These are phyloP conservation scores for Auricularia cornea DNA, from an alignment of 768 basidiomycete species.

Conservation along the genomic window DNA sequence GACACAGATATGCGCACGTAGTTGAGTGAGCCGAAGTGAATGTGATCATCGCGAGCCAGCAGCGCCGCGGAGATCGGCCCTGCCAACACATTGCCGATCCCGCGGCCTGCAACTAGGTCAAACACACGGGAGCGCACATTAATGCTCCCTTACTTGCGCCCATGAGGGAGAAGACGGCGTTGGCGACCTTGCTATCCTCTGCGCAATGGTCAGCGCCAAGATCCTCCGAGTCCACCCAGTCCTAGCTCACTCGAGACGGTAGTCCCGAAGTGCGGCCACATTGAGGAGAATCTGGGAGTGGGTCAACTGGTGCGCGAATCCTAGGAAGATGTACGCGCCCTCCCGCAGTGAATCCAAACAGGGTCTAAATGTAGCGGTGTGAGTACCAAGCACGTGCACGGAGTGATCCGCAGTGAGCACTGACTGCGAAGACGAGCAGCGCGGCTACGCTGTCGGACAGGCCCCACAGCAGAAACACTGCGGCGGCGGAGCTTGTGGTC, in stretches of 20 bases:
- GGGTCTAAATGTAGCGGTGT: not conserved
- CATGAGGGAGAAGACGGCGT: not conserved
- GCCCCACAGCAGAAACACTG: not conserved
- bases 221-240: no score
- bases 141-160: not conserved
- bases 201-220: no score
- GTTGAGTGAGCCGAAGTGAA: not conserved
- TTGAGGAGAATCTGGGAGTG: no score
- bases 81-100: not conserved
- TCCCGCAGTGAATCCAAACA: no score
- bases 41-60: not conserved
- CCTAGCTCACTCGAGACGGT: no score
- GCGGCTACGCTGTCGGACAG: not conserved
- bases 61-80: not conserved
- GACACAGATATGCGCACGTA: not conserved
- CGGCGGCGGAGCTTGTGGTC: not conserved
- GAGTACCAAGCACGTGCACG: not conserved
- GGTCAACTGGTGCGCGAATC: no score
- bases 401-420: not conserved
- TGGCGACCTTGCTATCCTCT: no score
- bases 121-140: not conserved
- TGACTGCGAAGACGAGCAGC: not conserved
- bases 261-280: no score
- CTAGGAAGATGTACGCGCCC: no score
- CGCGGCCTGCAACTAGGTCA: not conserved